A percentile compares a stretch with the other conserved stretches of the same genome.
phyloP scores from a whole-genome alignment of 371 early-diverging fungal species.

The Mucor irregularis region DNA sequence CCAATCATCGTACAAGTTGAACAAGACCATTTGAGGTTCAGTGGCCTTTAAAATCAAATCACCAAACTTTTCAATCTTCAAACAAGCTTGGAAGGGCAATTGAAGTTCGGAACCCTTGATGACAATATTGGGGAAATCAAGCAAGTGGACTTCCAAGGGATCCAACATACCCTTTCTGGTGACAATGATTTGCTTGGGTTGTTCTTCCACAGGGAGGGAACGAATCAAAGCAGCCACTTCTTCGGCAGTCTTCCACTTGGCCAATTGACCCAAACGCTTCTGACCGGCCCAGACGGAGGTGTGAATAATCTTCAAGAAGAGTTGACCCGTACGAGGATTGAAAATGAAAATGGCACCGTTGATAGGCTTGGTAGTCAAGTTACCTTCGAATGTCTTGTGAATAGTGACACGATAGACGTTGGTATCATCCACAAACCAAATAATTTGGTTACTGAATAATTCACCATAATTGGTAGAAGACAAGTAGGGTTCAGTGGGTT shows the following conservation, averaged over 20 bases:
- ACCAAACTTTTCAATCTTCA: conserved; percentile 98
- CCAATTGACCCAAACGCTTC: conserved; percentile 97
- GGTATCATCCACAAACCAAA: conserved; percentile 99
- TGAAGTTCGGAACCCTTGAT: conserved; percentile 97
- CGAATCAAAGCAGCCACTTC: conserved; percentile 99
- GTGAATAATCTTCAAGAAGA: conserved; percentile 99
- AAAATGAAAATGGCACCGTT: conserved; percentile 99
- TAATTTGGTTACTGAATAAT: conserved; percentile 96
- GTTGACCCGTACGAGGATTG: conserved; percentile 98
- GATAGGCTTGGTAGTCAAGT: conserved; percentile 97
- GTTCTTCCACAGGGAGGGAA: conserved; percentile 97
- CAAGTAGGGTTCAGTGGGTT: conserved; percentile 98
- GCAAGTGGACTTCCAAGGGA: conserved; percentile 93
- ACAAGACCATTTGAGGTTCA: conserved; percentile 94
- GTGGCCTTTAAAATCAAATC: conserved; percentile 96
- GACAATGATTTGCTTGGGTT: conserved; percentile 98
- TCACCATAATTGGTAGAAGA: conserved; percentile 96
- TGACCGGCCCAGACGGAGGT: conserved; percentile 99
- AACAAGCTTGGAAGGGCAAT: conserved; percentile 95
- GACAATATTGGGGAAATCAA: conserved; percentile 97
- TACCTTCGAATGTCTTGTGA: conserved; percentile 99
- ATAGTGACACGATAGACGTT: conserved; percentile 99
- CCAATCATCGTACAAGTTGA: conserved; percentile 96
- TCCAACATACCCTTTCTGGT: conserved; percentile 99
- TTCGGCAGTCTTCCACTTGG: conserved; percentile 99